Evolutionary conservation across 805 yeast species (phyloP).

Genomic region (Cyberlindnera sargentensis): DNA sequence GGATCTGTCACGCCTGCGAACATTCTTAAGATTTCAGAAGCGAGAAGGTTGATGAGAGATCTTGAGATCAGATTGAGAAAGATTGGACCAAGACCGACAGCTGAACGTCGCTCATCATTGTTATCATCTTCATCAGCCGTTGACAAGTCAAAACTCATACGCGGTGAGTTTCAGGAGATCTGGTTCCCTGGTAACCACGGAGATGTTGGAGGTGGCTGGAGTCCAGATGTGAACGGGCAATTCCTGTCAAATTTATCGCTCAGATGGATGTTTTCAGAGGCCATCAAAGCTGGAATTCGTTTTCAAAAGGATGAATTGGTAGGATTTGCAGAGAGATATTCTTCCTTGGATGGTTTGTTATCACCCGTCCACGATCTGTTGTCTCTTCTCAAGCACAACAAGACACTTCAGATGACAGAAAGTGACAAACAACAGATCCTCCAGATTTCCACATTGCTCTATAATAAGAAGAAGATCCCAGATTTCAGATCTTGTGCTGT

Average conservation of each 20-base stretch:
- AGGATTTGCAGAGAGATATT: slow-evolving; percentile 33
- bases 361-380: slow-evolving; percentile 48
- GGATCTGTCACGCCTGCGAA: not conserved
- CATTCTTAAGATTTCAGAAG: slow-evolving; percentile 5
- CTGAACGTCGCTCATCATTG: slow-evolving; percentile 1
- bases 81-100: not conserved
- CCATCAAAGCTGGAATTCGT: slow-evolving; percentile 41
- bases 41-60: slow-evolving; percentile 11
- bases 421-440: slow-evolving; percentile 8
- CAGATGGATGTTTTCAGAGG: slow-evolving; percentile 55
- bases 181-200: slow-evolving; percentile 71
- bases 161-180: slow-evolving; percentile 39
- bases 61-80: slow-evolving; percentile 9
- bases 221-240: slow-evolving; percentile 37
- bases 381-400: slow-evolving; percentile 18
- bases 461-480: slow-evolving; percentile 7
- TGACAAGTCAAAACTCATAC: slow-evolving; percentile 21
- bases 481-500: slow-evolving; percentile 16
- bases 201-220: slow-evolving; percentile 68
- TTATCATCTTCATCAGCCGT: slow-evolving; percentile 7
- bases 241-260: slow-evolving; percentile 43
- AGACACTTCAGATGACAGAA: slow-evolving; percentile 10
- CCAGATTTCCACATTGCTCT: slow-evolving; percentile 5
- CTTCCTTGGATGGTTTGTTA: slow-evolving; percentile 35
- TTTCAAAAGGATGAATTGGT: slow-evolving; percentile 36